Base-by-base conservation (phyloP, 2,329 filamentous ascomycete species). In the Sporothrix mexicana region DNA sequence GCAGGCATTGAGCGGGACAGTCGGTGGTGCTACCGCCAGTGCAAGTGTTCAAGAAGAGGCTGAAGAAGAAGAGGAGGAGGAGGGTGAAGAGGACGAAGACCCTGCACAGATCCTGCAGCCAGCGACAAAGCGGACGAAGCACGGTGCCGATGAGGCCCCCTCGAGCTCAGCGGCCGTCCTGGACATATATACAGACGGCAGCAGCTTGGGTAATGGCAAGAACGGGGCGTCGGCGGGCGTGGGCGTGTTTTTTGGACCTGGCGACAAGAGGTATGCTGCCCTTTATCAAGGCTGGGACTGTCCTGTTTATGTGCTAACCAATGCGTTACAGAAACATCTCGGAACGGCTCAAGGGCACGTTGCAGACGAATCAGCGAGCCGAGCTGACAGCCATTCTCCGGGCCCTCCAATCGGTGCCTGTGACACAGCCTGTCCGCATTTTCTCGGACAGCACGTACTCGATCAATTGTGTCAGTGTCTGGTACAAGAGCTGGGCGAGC, bases 361-460 rank as follows among this genome's bases (percentile, higher is more conserved):
- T 86, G 10, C 96, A 98, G 82, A 98, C 96, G 0, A 99, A 99
- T 80, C 94, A 98, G 81, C 92, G 96, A 2, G 96, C 95, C n/a
- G 96, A 99, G 83, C 85, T 99, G 73, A 95, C 93, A 30, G 96
- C 94, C 8, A 92, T 98, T 75, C 85, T 93, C 43, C 92, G 95
- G 73, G 95, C 95, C 0, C 85, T 98, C 25, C 90, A 98, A 78
- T 88, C 91, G 62, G 90, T 91, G 1, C 91, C 93, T 0, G 82
- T 88, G 17, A 85, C 91, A 73, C 87, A 92, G 73, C 85, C 90
- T 74, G 87, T 97, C 13, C 87, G 90, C 72, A 97, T 99, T 76
- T 88, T 91, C 79, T 94, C 91, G n/a, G 96, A 99, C 82, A 96
- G 93, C 81, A 90, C 91, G 78, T 98, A 98, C 82, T 88, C 93